Evolutionary conservation across 2,329 filamentous ascomycete genomes (phyloP).

Genomic region (Aspergillus novoparasiticus): DNA sequence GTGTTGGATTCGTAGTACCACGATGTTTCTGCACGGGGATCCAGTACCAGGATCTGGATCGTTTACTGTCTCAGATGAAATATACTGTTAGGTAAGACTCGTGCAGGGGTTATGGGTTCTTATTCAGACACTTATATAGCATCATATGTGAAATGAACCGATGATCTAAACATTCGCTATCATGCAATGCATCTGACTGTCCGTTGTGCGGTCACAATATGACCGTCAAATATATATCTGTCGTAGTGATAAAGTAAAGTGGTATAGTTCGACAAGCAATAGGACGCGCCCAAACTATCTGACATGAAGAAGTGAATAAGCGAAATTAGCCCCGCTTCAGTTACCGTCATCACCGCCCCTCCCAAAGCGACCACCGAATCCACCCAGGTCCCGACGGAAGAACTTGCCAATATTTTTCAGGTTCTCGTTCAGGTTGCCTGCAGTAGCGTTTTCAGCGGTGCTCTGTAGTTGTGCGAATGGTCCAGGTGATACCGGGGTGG

Average conservation of each 20-base stretch:
- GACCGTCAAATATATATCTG: neutral
- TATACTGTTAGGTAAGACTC: neutral
- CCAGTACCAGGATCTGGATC: neutral
- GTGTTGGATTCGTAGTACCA: neutral
- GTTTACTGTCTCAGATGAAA: neutral
- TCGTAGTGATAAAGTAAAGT: neutral
- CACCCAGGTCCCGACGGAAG: constrained; percentile 83
- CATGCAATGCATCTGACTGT: neutral
- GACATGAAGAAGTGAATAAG: neutral
- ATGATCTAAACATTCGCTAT: neutral
- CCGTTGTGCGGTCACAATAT: neutral
- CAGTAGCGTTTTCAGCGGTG: constrained; percentile 42
- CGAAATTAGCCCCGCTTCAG: neutral
- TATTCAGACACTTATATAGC: neutral
- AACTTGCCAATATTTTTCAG: constrained; percentile 95
- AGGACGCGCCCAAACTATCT: neutral
- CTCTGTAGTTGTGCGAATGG: constrained; percentile 27
- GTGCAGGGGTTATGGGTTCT: neutral
- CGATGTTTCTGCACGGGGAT: neutral
- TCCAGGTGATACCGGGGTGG: constrained; percentile 25
- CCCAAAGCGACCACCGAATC: constrained; percentile 73
- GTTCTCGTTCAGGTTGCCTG: constrained; percentile 85
- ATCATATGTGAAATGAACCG: neutral
- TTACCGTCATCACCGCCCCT: constrained; percentile 35
- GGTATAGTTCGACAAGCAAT: neutral